Conservation (phyloP, 345 rosid genomes). For the Eucalyptus shirleyi region DNA sequence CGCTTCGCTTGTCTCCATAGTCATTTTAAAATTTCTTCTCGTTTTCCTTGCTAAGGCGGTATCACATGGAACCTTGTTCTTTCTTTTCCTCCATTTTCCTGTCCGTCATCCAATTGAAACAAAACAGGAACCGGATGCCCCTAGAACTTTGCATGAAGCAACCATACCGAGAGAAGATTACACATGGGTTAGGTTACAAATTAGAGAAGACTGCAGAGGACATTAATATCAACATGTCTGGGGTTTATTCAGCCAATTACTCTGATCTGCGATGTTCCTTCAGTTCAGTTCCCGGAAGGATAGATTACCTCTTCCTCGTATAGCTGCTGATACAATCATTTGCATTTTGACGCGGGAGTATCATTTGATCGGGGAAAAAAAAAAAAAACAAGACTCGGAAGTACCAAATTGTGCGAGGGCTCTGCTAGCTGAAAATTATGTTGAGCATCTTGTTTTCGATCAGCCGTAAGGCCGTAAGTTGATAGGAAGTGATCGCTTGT, state of each 20-base stretch:
- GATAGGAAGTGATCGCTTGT: not conserved
- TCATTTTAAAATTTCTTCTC: not conserved
- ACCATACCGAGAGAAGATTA: not conserved
- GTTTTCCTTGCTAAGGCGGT: not conserved
- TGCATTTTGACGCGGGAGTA: not conserved
- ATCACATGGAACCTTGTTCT: not conserved
- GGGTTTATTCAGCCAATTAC: not conserved
- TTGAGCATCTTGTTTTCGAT: not conserved
- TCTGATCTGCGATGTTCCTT: not conserved
- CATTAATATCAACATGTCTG: not conserved
- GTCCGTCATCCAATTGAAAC: not conserved
- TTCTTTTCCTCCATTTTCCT: not conserved
- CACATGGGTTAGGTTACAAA: not conserved
- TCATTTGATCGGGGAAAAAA: not conserved
- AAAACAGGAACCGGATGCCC: not conserved
- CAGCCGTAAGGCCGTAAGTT: not conserved
- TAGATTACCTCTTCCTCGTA: not conserved
- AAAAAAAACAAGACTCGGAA: not conserved
- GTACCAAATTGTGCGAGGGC: not conserved
- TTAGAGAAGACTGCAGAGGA: not conserved
- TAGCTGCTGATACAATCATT: not conserved
- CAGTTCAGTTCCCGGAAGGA: not conserved
- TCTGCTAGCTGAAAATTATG: not conserved
- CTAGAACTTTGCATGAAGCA: not conserved
- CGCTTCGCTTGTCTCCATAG: not conserved